These are phyloP conservation scores for Tylopilus sp. DNA, from an alignment of 768 basidiomycete species.

Conservation along the genomic window DNA sequence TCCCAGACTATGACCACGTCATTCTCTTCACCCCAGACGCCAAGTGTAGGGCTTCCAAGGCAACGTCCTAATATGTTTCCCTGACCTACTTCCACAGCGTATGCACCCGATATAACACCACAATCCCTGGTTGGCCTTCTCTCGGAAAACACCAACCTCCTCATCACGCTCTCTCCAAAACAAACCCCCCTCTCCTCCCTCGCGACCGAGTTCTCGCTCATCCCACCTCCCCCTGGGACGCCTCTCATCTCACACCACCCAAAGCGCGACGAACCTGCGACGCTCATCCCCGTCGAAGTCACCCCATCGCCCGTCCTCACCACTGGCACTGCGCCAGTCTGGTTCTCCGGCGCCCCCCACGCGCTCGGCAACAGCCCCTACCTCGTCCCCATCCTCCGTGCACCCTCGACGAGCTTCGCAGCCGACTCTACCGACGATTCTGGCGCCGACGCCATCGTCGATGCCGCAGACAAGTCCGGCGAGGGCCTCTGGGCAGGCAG, in stretches of 20 bases:
- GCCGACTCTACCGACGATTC: slow-evolving; percentile 59
- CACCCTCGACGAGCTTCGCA: slow-evolving; percentile 73
- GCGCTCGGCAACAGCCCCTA: slow-evolving; percentile 72
- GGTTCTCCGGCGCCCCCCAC: slow-evolving; percentile 73
- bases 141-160: slow-evolving; percentile 71
- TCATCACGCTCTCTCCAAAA: slow-evolving; percentile 76
- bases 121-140: slow-evolving; percentile 75
- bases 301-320: slow-evolving; percentile 45
- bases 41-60: slow-evolving; percentile 68
- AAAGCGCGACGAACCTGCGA: slow-evolving; percentile 58
- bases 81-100: slow-evolving; percentile 54
- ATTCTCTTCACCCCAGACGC: slow-evolving; percentile 82
- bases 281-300: slow-evolving; percentile 62
- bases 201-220: slow-evolving; percentile 88
- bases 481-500: slow-evolving; percentile 84
- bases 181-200: slow-evolving; percentile 72
- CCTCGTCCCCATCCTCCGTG: slow-evolving; percentile 76
- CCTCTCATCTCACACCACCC: slow-evolving; percentile 87
- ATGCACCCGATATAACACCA: slow-evolving; percentile 73
- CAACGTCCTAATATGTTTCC: too few relatives aligned
- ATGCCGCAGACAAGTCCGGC: slow-evolving; percentile 70
- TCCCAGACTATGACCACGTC: slow-evolving; percentile 79
- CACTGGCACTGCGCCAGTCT: slow-evolving; percentile 53
- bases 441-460: slow-evolving; percentile 59
- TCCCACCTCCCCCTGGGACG: slow-evolving; percentile 80